phyloP scores from a whole-genome alignment of 306 rosid genomes.

The Prunus davidiana region DNA sequence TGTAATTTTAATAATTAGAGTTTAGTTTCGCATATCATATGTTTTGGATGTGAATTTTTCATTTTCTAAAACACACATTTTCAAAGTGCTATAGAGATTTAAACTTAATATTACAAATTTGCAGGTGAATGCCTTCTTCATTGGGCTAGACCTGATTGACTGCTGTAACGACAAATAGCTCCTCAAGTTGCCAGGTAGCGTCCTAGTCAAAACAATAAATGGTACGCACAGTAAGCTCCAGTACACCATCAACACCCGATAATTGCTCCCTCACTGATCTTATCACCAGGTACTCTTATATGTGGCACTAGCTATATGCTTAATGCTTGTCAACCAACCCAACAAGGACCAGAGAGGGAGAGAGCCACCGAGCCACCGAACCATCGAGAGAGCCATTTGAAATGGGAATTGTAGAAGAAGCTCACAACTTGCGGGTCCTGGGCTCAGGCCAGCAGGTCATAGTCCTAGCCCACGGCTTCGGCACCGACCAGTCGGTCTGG shows the following conservation, averaged over 20 bases:
- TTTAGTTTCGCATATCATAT: no score
- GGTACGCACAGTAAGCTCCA: neutral
- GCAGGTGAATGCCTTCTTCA: rapidly evolving
- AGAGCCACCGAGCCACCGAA: no score
- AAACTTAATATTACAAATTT: no score
- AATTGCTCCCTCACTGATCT: neutral
- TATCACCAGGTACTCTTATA: neutral
- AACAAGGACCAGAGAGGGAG: neutral
- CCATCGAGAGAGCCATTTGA: no score
- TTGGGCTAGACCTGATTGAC: no score
- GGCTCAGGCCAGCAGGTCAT: conserved; percentile 45
- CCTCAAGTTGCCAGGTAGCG: no score
- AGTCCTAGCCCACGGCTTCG: conserved; percentile 76
- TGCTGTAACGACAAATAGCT: no score
- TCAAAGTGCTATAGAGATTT: no score
- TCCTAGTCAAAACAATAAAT: neutral
- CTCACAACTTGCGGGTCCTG: conserved; percentile 69
- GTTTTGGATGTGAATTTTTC: no score
- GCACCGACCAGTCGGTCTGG: conserved; percentile 88
- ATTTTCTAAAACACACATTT: rapidly evolving
- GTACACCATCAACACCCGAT: neutral
- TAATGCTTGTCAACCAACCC: neutral
- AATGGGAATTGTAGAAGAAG: conserved; percentile 76
- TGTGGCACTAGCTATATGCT: neutral
- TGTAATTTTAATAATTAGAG: no score